Evolutionary conservation across 2,329 filamentous ascomycete species (phyloP), one percentile per base, ranked within the genome.

Genomic region (Falciphora oryzae): DNA sequence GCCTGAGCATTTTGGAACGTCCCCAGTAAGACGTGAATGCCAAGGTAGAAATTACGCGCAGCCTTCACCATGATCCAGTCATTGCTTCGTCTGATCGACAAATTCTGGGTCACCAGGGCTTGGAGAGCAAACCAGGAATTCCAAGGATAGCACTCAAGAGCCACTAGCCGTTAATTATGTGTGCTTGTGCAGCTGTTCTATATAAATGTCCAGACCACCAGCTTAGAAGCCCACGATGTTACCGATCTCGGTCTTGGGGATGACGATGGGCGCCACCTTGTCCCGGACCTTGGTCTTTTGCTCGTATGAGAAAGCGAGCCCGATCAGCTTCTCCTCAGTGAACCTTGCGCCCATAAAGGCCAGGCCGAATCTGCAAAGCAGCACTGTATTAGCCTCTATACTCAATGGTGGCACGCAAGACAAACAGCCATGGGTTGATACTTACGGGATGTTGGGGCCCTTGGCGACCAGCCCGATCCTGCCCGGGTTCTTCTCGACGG

Each of bases 251-350:
- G 71, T 75, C 28, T 31, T 70, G 2, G 75, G 75, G 63, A 68
- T 59, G 0, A 76, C 63, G 14, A 71, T 70, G 4, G 75, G 75
- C 64, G 68, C 67, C 22, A 76, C 67, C n/a, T 65, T 66, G 14
- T 69, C 65, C 10, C 76, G 67, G 2, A 72, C 70, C 53, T 66
- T 65, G 0, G 75, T 88, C 67, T 79, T 76, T 76, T 89, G 85
- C 77, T 92, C 89, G 74, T 86, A 90, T 4, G 85, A 87, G 77
- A 88, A 90, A 8, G 87, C 89, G 71, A 87, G 81, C 0, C 83
- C 84, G 65, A 91, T 84, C 68, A 92, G 70, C 35, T 74, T 79
- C 69, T 82, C 83, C 73, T 91, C 89, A 50, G 79, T 83, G 77
- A 84, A 91, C 61, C 79, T 80, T 3, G 74, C 74, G 0, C 87